These are phyloP conservation scores for Ascochyta viciae-villosae DNA, from an alignment of 2,329 filamentous ascomycete species.

Conservation along the genomic window DNA sequence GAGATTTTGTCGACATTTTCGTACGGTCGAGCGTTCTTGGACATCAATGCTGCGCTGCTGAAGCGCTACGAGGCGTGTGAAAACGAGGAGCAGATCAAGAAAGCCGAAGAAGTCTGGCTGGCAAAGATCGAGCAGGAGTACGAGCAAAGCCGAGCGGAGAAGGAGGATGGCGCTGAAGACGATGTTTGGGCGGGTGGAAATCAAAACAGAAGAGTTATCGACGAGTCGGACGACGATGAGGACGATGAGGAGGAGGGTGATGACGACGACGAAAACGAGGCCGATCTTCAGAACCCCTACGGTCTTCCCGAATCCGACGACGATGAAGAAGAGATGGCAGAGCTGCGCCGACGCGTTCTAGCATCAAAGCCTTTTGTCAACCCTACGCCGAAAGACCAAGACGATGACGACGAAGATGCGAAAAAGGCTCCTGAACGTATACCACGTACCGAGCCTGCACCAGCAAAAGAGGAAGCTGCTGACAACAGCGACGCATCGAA, in stretches of 20 bases:
- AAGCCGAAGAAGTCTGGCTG: slow-evolving; percentile 86
- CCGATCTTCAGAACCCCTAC: slow-evolving; percentile 69
- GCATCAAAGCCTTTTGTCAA: slow-evolving; percentile 88
- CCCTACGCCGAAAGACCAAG: slow-evolving; percentile 46
- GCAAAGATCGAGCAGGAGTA: slow-evolving; percentile 90
- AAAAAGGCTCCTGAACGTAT: slow-evolving; percentile 69
- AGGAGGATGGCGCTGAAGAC: slow-evolving; percentile 62
- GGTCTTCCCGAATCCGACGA: slow-evolving; percentile 76
- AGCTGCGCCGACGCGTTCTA: slow-evolving; percentile 87
- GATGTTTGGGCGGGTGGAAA: slow-evolving; percentile 95
- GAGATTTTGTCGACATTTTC: slow-evolving; percentile 83
- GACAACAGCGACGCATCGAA: slow-evolving; percentile 71
- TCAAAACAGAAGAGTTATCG: slow-evolving; percentile 69
- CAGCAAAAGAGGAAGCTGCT: slow-evolving; percentile 58
- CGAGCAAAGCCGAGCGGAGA: slow-evolving; percentile 74
- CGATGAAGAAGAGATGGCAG: slow-evolving; percentile 91
- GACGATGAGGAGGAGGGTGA: slow-evolving; percentile 57
- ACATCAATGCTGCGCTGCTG: slow-evolving; percentile 85
- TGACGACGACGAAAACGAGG: slow-evolving; percentile 51
- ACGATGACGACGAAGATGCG: slow-evolving; percentile 38
- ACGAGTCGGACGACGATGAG: slow-evolving; percentile 57
- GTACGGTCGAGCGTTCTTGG: slow-evolving; percentile 86
- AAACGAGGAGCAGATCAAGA: slow-evolving; percentile 83
- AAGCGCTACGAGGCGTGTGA: slow-evolving; percentile 84
- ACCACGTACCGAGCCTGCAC: slow-evolving; percentile 59